These are phyloP conservation scores for Nothopassalora personata DNA, from an alignment of 2,329 filamentous ascomycete genomes.

Conservation along the genomic window DNA sequence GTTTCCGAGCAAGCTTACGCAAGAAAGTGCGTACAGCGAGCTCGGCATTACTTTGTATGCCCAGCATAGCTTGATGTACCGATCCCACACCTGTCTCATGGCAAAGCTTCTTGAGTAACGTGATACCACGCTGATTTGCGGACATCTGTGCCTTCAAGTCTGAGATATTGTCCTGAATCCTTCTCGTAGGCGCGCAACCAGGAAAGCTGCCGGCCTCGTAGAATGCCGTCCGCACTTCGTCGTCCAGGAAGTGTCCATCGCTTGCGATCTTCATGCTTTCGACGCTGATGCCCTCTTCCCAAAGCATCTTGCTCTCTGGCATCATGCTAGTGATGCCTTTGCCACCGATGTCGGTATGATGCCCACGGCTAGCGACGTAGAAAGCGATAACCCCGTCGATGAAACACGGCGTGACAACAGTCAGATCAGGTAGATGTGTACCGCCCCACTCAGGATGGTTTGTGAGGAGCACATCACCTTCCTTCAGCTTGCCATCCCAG, in stretches of 20 bases:
- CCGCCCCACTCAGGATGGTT: slow-evolving; percentile 40
- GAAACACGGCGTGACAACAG: slow-evolving; percentile 39
- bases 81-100: slow-evolving; percentile 31
- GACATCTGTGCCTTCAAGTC: slow-evolving; percentile 36
- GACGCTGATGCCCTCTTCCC: slow-evolving; percentile 43
- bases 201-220: slow-evolving; percentile 58
- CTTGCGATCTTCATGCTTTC: slow-evolving; percentile 21
- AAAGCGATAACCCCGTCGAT: slow-evolving; percentile 31
- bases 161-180: slow-evolving; percentile 33
- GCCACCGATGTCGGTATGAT: slow-evolving; percentile 40
- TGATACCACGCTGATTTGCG: slow-evolving; percentile 33
- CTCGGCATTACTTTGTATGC: slow-evolving; percentile 36
- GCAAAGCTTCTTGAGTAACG: slow-evolving; percentile 34
- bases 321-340: slow-evolving; percentile 41
- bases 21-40: slow-evolving; percentile 32
- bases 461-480: slow-evolving; percentile 39
- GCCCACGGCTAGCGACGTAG: slow-evolving; percentile 38
- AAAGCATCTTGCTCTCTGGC: slow-evolving; percentile 39
- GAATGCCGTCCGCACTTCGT: slow-evolving; percentile 27
- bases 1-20: slow-evolving; percentile 16
- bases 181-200: slow-evolving; percentile 31
- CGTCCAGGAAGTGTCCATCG: slow-evolving; percentile 35
- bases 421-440: slow-evolving; percentile 41
- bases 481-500: slow-evolving; percentile 31
- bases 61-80: slow-evolving; percentile 40